Conservation (phyloP, 2,329 filamentous ascomycete species). For the Phialophora tarda region DNA sequence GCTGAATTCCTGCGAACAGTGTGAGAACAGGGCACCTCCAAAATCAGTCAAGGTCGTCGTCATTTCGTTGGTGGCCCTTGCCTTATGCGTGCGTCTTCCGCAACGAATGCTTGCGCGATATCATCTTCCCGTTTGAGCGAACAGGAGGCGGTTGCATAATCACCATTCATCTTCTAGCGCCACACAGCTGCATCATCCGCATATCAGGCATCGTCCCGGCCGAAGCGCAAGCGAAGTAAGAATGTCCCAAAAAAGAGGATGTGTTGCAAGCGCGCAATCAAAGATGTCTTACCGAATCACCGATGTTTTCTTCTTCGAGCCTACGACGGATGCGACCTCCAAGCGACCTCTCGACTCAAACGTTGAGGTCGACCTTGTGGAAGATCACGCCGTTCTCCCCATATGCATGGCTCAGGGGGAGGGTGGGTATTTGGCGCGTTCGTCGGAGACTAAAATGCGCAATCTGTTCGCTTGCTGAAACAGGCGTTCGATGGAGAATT, state of each 20-base stretch:
- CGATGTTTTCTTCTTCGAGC: not conserved
- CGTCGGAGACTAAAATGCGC: slow-evolving; percentile 7
- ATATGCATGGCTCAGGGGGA: slow-evolving; percentile 19
- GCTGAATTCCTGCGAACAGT: not conserved
- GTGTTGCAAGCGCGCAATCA: not conserved
- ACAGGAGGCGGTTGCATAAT: not conserved
- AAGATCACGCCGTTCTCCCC: slow-evolving; percentile 1
- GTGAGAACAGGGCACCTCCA: not conserved
- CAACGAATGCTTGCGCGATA: not conserved
- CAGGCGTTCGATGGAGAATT: slow-evolving; percentile 18
- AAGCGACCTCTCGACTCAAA: not conserved
- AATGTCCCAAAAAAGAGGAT: not conserved
- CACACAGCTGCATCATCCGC: not conserved
- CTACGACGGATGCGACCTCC: not conserved
- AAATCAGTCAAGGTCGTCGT: not conserved
- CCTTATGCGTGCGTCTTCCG: not conserved
- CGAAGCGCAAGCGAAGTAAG: not conserved
- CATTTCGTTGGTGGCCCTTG: not conserved
- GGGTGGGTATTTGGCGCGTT: not conserved
- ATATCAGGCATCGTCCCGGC: not conserved
- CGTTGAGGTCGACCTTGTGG: not conserved
- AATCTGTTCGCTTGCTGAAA: slow-evolving; percentile 21
- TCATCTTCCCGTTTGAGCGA: not conserved
- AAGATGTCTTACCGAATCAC: slow-evolving; percentile 1
- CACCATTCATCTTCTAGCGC: not conserved